Conservation (phyloP, 139 green algal species). For the Chlorella sp. region DNA sequence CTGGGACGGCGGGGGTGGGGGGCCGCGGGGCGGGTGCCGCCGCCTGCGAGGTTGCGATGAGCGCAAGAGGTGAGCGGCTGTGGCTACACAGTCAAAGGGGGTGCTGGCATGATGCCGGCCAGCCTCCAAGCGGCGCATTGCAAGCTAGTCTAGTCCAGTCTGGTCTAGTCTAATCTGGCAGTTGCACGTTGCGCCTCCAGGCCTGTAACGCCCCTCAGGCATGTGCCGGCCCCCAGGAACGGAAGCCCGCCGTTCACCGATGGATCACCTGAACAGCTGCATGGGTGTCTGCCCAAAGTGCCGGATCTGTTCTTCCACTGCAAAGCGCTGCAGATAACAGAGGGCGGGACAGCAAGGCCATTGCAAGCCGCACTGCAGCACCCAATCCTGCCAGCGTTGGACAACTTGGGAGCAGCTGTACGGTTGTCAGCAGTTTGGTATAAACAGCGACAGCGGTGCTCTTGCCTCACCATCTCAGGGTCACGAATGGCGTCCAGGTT, state of each 20-base stretch:
- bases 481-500: slow-evolving; percentile 55
- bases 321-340: slow-evolving; percentile 23
- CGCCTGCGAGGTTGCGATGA: background rate
- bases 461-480: slow-evolving; percentile 11
- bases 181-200: too few relatives aligned
- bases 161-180: too few relatives aligned
- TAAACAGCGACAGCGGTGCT: background rate
- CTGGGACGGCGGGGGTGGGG: slow-evolving; percentile 42
- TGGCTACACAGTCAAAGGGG: background rate
- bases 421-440: background rate
- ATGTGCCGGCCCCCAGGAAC: too few relatives aligned
- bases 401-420: too few relatives aligned
- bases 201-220: too few relatives aligned
- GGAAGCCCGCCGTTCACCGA: too few relatives aligned
- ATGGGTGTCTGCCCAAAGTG: slow-evolving; percentile 93
- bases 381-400: too few relatives aligned
- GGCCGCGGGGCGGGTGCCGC: slow-evolving; percentile 40
- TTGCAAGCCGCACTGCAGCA: too few relatives aligned
- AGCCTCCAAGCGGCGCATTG: too few relatives aligned
- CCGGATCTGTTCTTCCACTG: slow-evolving; percentile 89
- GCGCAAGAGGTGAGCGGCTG: background rate
- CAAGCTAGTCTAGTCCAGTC: too few relatives aligned
- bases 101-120: too few relatives aligned
- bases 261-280: slow-evolving; percentile 77
- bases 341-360: too few relatives aligned